phyloP scores from a whole-genome alignment of 73 alveolate species.

The Blepharisma japonicum region DNA sequence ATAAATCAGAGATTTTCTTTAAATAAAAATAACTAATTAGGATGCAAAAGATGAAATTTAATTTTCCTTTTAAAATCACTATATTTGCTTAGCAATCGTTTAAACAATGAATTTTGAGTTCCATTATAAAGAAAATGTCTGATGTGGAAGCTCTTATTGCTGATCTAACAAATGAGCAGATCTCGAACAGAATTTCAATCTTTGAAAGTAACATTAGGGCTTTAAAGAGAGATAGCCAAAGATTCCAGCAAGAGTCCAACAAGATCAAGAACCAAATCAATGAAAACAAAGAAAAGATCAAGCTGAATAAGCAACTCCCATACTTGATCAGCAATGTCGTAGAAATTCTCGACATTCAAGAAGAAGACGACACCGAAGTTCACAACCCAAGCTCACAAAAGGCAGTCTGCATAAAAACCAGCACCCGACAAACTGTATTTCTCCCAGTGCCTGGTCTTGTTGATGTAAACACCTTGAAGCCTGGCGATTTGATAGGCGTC shows the following conservation, averaged over 20 bases:
- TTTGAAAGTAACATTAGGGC: constrained; percentile 55
- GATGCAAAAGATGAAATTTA: no score
- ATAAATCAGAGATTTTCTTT: no score
- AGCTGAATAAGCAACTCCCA: constrained; percentile 87
- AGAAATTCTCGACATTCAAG: constrained; percentile 71
- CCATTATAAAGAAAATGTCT: no score
- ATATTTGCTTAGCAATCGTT: no score
- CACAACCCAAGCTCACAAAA: constrained; percentile 43
- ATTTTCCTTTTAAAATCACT: no score
- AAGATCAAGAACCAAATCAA: constrained; percentile 52
- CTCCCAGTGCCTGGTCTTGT: constrained; percentile 99
- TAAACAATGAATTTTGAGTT: no score
- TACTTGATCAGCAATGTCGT: constrained; percentile 93
- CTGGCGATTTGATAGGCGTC: constrained; percentile 99
- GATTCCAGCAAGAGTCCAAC: constrained; percentile 36
- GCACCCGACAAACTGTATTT: constrained; percentile 95
- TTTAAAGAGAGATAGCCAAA: constrained; percentile 40
- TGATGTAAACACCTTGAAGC: constrained; percentile 96
- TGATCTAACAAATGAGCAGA: constrained; percentile 18
- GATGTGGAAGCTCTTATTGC: no score
- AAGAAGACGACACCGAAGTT: constrained; percentile 73
- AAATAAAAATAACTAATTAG: no score
- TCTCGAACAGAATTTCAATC: not conserved
- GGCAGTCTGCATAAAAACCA: constrained; percentile 82
- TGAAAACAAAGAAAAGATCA: constrained; percentile 86